A percentile compares a stretch with the other conserved stretches of the same genome.
These are phyloP conservation scores for Leccinum arenicola DNA, from an alignment of 768 basidiomycete species.

Conservation along the genomic window DNA sequence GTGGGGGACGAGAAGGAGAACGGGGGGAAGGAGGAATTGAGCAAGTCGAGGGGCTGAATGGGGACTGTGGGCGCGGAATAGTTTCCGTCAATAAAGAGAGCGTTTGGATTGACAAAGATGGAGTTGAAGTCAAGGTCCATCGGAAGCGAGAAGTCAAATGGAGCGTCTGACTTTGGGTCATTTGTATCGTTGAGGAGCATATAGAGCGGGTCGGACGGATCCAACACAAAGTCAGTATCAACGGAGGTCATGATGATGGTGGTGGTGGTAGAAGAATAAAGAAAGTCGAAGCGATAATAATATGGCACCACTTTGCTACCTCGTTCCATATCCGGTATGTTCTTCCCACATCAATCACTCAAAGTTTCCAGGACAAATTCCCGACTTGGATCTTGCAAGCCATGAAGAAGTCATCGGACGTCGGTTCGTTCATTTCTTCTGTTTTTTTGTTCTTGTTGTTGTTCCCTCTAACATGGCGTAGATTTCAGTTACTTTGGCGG, in stretches of 20 bases:
- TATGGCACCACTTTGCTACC: slow-evolving; percentile 25
- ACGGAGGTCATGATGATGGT: slow-evolving; percentile 18
- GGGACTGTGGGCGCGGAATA: slow-evolving; percentile 17
- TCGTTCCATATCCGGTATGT: slow-evolving; percentile 16
- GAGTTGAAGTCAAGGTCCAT: slow-evolving; percentile 65
- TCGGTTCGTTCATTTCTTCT: slow-evolving; percentile 18
- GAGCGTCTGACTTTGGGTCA: slow-evolving; percentile 33
- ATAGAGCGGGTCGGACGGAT: slow-evolving; percentile 57
- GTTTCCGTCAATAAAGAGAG: slow-evolving; percentile 47
- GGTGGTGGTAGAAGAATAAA: neutral
- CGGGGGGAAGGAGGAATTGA: slow-evolving; percentile 35
- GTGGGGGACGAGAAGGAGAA: slow-evolving; percentile 42
- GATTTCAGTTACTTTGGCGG: slow-evolving; percentile 84
- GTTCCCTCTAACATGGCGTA: slow-evolving; percentile 19
- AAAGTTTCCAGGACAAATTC: neutral
- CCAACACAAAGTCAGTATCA: slow-evolving; percentile 43
- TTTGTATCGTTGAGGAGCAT: slow-evolving; percentile 50
- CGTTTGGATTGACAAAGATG: slow-evolving; percentile 62
- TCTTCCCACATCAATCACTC: slow-evolving; percentile 22
- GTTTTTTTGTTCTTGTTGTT: too few species aligned
- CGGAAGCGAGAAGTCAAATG: slow-evolving; percentile 38
- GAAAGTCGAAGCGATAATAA: neutral
- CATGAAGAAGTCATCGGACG: slow-evolving; percentile 16
- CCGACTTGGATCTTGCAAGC: neutral
- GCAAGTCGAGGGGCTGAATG: slow-evolving; percentile 29